These are phyloP conservation scores for Aspergillus tanneri DNA, from an alignment of 2,329 filamentous ascomycete species.

Conservation along the genomic window DNA sequence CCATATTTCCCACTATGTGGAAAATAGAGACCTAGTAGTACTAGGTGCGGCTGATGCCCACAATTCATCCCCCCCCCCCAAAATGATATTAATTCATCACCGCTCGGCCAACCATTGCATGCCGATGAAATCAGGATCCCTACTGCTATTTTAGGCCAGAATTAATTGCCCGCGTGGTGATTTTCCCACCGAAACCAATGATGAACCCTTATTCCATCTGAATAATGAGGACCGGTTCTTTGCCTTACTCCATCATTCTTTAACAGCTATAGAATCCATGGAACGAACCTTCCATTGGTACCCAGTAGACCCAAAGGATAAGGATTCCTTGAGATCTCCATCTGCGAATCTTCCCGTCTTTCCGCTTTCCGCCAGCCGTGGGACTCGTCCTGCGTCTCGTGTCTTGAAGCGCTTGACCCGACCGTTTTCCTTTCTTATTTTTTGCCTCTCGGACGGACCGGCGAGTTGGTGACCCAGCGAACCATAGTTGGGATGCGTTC, in stretches of 20 bases:
- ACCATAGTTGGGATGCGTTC: slow-evolving; percentile 5
- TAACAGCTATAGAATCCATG: background rate
- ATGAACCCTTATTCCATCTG: slow-evolving; percentile 3
- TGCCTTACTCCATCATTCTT: background rate
- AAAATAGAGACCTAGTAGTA: no score
- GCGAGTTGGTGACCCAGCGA: slow-evolving; percentile 23
- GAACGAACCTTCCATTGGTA: background rate
- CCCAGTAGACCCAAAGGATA: slow-evolving; percentile 19
- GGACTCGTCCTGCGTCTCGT: slow-evolving; percentile 22
- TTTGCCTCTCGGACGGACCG: slow-evolving; percentile 27
- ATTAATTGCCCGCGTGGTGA: slow-evolving; percentile 17
- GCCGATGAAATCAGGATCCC: slow-evolving; percentile 10
- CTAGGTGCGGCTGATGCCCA: background rate
- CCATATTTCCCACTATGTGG: background rate
- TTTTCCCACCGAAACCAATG: slow-evolving; percentile 14
- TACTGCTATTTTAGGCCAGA: background rate
- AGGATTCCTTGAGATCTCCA: slow-evolving; percentile 20
- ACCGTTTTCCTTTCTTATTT: slow-evolving; percentile 16
- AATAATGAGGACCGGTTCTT: slow-evolving; percentile 3
- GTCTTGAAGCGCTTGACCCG: slow-evolving; percentile 23
- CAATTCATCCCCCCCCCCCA: background rate
- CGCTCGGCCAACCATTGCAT: slow-evolving; percentile 6
- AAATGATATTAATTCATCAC: background rate
- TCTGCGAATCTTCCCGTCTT: slow-evolving; percentile 23
- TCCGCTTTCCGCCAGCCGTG: slow-evolving; percentile 24